phyloP scores from a whole-genome alignment of 1,139 yeast genomes.

The Geotrichum bryndzae region DNA sequence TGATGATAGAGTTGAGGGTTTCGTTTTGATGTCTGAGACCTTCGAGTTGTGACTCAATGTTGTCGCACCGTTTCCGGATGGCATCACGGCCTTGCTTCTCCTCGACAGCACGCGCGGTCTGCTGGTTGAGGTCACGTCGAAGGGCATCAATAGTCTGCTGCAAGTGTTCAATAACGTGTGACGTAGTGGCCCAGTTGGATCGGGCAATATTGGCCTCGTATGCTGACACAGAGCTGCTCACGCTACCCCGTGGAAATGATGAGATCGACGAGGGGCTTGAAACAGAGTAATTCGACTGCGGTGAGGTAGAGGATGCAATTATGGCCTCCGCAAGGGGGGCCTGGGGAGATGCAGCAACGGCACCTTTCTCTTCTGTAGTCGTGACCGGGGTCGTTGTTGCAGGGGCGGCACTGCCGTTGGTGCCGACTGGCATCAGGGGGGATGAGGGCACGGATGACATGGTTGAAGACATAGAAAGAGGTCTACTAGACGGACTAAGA shows the following conservation, averaged over 20 bases:
- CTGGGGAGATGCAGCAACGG: not conserved
- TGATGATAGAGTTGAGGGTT: conserved; percentile 26
- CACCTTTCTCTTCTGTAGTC: not conserved
- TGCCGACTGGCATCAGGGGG: conserved; percentile 5
- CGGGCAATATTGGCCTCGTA: conserved; percentile 17
- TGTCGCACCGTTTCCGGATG: conserved; percentile 25
- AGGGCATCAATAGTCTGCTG: conserved; percentile 28
- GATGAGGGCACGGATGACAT: conserved; percentile 14
- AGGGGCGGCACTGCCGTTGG: not conserved
- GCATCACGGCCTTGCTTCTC: conserved; percentile 27
- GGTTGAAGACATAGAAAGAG: conserved; percentile 14
- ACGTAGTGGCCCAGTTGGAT: conserved; percentile 20
- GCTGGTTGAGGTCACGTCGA: conserved; percentile 26
- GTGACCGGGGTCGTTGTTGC: not conserved
- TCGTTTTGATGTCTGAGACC: conserved; percentile 29
- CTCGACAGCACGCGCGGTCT: conserved; percentile 26
- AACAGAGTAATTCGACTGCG: conserved; percentile 1
- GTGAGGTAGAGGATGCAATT: conserved; percentile 6
- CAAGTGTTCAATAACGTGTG: conserved; percentile 28
- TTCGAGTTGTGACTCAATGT: conserved; percentile 25
- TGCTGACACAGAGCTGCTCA: conserved; percentile 4
- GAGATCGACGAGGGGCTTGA: conserved; percentile 10
- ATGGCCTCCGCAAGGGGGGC: not conserved
- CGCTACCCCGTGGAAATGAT: not conserved
- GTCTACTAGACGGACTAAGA: conserved; percentile 12